Percentiles rank a stretch among this genome's conserved stretches.
Conservation (phyloP, 2,329 filamentous ascomycete species). For the Monosporascus sp. region DNA sequence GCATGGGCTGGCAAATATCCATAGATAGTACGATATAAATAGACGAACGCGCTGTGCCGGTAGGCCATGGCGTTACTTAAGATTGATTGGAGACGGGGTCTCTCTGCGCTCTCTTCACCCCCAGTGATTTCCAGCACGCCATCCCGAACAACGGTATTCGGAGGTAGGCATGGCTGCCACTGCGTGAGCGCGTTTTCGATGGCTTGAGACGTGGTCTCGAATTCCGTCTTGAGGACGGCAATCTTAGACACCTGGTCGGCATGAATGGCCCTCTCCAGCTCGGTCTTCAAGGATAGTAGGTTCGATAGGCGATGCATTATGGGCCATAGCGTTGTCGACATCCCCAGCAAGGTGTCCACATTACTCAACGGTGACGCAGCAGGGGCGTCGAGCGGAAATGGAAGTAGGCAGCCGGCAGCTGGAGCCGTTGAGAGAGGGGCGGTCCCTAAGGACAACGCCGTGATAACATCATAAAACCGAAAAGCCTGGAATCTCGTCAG, state of each 20-base stretch:
- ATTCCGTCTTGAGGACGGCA: conserved; percentile 43
- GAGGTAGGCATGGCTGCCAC: conserved; percentile 49
- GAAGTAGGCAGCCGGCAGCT: conserved; percentile 39
- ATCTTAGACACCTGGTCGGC: conserved; percentile 37
- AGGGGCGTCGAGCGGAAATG: conserved; percentile 40
- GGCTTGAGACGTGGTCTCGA: conserved; percentile 45
- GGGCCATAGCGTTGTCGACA: conserved; percentile 58
- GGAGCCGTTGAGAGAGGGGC: conserved; percentile 48
- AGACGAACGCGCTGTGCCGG: conserved; percentile 52
- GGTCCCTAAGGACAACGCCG: conserved; percentile 55
- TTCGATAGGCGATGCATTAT: conserved; percentile 56
- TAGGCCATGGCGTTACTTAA: conserved; percentile 56
- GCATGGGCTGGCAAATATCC: conserved; percentile 39
- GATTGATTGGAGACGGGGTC: conserved; percentile 45
- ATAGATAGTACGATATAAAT: conserved; percentile 51
- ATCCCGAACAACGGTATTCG: conserved; percentile 27
- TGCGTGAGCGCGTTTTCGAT: conserved; percentile 50
- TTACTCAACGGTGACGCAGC: conserved; percentile 41
- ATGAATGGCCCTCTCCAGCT: conserved; percentile 40
- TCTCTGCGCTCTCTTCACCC: conserved; percentile 25
- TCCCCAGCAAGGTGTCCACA: conserved; percentile 55
- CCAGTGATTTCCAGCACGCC: conserved; percentile 11
- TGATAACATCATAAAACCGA: conserved; percentile 60
- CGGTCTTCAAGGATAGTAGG: conserved; percentile 46
- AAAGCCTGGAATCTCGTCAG: conserved; percentile 45